Base-by-base conservation (phyloP, 257 asterid species). In the Anisodus acutangulus region DNA sequence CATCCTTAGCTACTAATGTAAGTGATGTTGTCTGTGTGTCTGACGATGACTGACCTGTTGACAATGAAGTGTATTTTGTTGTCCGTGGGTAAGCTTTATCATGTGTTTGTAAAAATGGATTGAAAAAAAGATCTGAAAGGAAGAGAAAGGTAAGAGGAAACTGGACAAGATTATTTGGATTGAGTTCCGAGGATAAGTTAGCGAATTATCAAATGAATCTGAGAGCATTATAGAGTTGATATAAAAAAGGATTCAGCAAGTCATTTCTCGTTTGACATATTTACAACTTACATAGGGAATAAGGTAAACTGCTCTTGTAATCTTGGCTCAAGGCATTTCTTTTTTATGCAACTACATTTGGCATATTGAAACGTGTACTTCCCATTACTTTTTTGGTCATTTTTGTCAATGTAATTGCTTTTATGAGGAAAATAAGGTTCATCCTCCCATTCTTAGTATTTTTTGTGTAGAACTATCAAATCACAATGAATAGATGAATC, bases 1-100 rank as follows among this genome's bases (percentile, higher is more conserved):
- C 86, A 55, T 86, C 85, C 39, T 68, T 58, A 49, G 71, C 86
- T 26, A 51, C 86, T 22, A 84, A 85, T 78, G 93, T 91, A 13
- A 43, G 87, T 9, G 87, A 87, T 82, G 92, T 93, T 15, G 95
- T 94, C 83, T 91, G 92, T 88, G 88, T 92, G 70, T 94, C 97
- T 15, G 97, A 94, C 67, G 97, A 91, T 3, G 93, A 92, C 35
- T 92, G 87, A 87, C 57, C 11, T 78, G 82, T 49, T 43, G 22
- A 26, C 22, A 31, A 76, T 51, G 81, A 76, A 51, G 63, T 49
- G 43, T 51, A 12, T 22, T 22, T 76, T 51, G 81, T 76, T 22
- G 63, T 26, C 47, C 5, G 22, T 2, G 15, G 63, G 81, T 51
- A 62, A 51, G 13, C 45, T 76, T 22, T 76, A 51, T 76, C 81